phyloP scores from a whole-genome alignment of 2,329 filamentous ascomycete species.

The Aspergillus sp. region DNA sequence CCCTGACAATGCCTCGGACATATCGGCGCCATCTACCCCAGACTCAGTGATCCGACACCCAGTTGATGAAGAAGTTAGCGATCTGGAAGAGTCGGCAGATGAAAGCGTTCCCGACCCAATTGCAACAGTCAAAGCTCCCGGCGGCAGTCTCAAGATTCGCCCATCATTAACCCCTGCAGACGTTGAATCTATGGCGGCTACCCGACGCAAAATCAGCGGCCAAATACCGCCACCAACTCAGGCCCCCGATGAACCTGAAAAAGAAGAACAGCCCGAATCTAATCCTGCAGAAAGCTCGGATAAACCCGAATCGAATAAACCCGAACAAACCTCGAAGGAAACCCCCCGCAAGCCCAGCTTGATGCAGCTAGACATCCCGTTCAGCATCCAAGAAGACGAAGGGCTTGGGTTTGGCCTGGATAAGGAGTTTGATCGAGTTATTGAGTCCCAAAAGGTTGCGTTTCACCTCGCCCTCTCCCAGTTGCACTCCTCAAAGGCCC shows the following conservation, averaged over 20 bases:
- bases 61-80: constrained; percentile 48
- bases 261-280: constrained; percentile 11
- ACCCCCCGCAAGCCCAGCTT: constrained; percentile 67
- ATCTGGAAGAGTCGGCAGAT: constrained; percentile 36
- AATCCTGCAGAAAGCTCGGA: constrained; percentile 15
- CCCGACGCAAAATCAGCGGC: constrained; percentile 79
- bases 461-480: constrained; percentile 49
- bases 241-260: constrained; percentile 12
- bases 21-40: constrained; percentile 69
- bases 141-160: constrained; percentile 83
- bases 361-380: constrained; percentile 77
- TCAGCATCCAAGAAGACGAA: constrained; percentile 66
- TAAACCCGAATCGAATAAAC: constrained; percentile 33
- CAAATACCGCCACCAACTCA: constrained; percentile 54
- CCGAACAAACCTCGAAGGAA: constrained; percentile 12
- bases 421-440: constrained; percentile 90
- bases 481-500: constrained; percentile 23
- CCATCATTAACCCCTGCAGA: constrained; percentile 86
- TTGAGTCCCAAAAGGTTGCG: constrained; percentile 94
- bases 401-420: constrained; percentile 79
- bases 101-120: constrained; percentile 75
- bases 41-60: constrained; percentile 87
- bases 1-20: constrained; percentile 57
- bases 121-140: constrained; percentile 85
- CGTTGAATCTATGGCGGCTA: constrained; percentile 78